These are phyloP conservation scores for Chlamydomonas sphaeroides DNA, from an alignment of 139 green algal species.

Conservation along the genomic window DNA sequence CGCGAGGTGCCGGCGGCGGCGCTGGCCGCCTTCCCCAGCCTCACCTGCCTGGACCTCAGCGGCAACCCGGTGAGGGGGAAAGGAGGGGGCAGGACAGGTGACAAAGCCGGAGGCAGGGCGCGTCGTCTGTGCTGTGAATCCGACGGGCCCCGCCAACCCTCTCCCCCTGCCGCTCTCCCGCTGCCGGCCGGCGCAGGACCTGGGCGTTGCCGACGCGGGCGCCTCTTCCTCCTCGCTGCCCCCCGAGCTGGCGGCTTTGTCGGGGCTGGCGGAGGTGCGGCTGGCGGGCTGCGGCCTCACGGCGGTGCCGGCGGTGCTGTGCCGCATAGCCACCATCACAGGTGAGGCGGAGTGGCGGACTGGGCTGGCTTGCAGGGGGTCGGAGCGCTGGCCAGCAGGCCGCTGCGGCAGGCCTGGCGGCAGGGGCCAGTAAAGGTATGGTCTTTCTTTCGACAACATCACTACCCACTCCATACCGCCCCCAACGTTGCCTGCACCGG, in stretches of 20 bases:
- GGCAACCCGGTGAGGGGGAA: neutral
- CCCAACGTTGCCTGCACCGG: no score
- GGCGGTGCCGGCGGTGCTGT: neutral
- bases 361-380: no score
- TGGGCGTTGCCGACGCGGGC: slow-evolving; percentile 1
- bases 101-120: no score
- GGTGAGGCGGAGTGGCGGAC: no score
- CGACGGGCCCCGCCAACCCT: no score
- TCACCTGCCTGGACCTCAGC: slow-evolving; percentile 1
- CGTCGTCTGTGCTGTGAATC: no score
- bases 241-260: neutral
- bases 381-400: no score
- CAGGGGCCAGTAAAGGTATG: no score
- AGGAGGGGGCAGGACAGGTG: neutral
- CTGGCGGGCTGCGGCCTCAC: slow-evolving; percentile 29
- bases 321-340: neutral
- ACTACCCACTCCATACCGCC: no score
- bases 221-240: neutral
- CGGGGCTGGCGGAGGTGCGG: neutral
- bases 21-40: neutral
- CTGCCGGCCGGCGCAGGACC: neutral
- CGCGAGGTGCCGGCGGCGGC: neutral
- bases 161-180: no score
- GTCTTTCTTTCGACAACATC: no score
- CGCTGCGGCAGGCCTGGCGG: no score